A percentile compares a stretch with the other conserved stretches of the same genome.
Conservation (phyloP, 768 basidiomycete genomes). For the Agrocybe praecox region DNA sequence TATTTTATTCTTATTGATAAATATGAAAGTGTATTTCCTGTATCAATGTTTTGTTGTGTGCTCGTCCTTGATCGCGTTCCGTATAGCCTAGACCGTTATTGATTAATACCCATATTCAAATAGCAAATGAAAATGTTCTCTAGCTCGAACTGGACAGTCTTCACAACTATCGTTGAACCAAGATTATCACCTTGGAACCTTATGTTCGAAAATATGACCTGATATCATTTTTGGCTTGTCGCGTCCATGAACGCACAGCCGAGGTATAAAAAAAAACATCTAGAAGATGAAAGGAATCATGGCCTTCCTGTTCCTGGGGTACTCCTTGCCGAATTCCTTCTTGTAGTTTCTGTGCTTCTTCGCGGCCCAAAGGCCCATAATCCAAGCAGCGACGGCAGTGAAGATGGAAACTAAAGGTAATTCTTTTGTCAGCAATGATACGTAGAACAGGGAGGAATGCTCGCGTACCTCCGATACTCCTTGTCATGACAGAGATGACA, state of each 20-base stretch:
- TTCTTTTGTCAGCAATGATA: slow-evolving; percentile 2
- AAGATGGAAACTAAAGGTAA: slow-evolving; percentile 41
- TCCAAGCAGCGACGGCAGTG: slow-evolving; percentile 54
- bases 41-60: too few relatives aligned
- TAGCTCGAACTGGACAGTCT: too few relatives aligned
- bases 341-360: slow-evolving; percentile 91
- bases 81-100: too few relatives aligned
- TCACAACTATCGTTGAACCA: too few relatives aligned
- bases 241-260: neutral
- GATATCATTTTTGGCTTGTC: too few relatives aligned
- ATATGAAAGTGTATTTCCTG: too few relatives aligned
- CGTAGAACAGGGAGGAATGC: neutral
- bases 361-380: slow-evolving; percentile 86
- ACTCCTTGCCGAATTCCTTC: slow-evolving; percentile 91
- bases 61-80: too few relatives aligned
- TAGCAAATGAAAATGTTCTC: too few relatives aligned
- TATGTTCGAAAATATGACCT: too few relatives aligned
- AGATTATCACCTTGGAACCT: too few relatives aligned
- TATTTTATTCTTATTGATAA: too few relatives aligned
- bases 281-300: slow-evolving; percentile 78
- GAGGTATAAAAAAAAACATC: neutral
- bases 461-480: slow-evolving; percentile 71
- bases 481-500: slow-evolving; percentile 73
- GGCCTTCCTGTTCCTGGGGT: slow-evolving; percentile 72
- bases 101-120: too few relatives aligned